These are phyloP conservation scores for Rubroboletus satanas DNA, from an alignment of 768 basidiomycete genomes.

Conservation along the genomic window DNA sequence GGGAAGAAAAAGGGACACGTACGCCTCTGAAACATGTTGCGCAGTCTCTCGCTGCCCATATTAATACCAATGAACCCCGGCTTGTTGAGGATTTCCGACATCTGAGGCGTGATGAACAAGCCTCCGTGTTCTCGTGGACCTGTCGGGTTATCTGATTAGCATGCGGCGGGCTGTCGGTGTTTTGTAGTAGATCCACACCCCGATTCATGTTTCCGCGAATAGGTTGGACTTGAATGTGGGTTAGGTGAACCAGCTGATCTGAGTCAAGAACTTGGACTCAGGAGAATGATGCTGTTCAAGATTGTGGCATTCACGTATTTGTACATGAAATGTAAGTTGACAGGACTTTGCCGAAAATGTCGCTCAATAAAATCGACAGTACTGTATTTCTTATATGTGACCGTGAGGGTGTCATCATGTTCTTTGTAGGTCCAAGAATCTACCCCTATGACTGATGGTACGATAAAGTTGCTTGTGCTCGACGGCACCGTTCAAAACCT, in stretches of 20 bases:
- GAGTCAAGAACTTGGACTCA: neutral
- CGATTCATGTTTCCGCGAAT: constrained; percentile 7
- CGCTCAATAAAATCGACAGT: neutral
- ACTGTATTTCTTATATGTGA: no score
- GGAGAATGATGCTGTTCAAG: neutral
- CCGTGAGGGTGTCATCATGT: neutral
- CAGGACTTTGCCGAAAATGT: neutral
- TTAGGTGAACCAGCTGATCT: neutral
- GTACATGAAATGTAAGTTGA: neutral
- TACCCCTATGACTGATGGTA: neutral
- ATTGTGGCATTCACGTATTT: neutral
- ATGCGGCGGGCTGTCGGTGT: no score
- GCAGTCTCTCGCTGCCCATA: constrained; percentile 27
- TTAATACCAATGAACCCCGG: constrained; percentile 24
- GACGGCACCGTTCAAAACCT: neutral
- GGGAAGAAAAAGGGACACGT: constrained; percentile 3
- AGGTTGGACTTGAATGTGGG: neutral
- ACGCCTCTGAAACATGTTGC: constrained; percentile 30
- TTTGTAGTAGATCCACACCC: constrained; percentile 1
- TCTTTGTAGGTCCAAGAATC: neutral
- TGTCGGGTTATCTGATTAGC: constrained; percentile 7
- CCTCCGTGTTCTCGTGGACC: constrained; percentile 17
- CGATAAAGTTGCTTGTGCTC: neutral
- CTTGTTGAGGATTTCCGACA: constrained; percentile 25
- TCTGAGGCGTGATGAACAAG: constrained; percentile 25